Percentiles rank a stretch among this genome's conserved stretches.
Conservation (phyloP, 202 grass and related monocot species). For the Panicum hallii region DNA sequence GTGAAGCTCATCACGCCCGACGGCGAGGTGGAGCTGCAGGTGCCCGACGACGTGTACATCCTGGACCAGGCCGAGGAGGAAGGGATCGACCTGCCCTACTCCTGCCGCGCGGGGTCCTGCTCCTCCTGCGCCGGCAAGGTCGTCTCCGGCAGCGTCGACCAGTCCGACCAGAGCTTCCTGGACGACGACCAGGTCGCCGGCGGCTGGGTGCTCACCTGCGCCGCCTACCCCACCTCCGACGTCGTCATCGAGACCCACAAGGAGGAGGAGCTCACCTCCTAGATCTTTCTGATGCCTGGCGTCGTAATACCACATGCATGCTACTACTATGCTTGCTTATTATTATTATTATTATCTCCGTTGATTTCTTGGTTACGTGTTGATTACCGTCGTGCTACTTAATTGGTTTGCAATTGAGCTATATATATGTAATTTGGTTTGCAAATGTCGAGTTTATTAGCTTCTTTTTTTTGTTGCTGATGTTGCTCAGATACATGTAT, state of each 20-base stretch:
- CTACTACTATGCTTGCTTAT: too few species aligned
- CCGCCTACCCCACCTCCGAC: slow-evolving; percentile 72
- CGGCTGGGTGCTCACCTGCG: slow-evolving; percentile 84
- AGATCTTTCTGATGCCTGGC: too few species aligned
- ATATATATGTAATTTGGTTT: too few species aligned
- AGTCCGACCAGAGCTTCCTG: slow-evolving; percentile 80
- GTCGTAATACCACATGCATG: too few species aligned
- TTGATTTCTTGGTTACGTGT: too few species aligned
- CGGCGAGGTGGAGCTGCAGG: slow-evolving; percentile 61
- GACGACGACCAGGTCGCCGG: slow-evolving; percentile 60
- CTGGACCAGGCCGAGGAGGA: slow-evolving; percentile 77
- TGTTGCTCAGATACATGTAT: too few species aligned
- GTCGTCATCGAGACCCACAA: slow-evolving; percentile 98
- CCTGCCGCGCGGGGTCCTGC: slow-evolving; percentile 82
- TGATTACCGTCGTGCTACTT: too few species aligned
- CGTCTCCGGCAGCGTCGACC: slow-evolving; percentile 62
- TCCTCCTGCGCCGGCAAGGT: slow-evolving; percentile 88
- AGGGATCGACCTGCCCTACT: slow-evolving; percentile 79
- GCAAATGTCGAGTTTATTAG: too few species aligned
- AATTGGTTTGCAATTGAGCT: too few species aligned
- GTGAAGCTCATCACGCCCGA: slow-evolving; percentile 80
- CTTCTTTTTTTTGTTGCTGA: too few species aligned
- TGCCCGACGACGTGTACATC: slow-evolving; percentile 76
- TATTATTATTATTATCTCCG: too few species aligned
- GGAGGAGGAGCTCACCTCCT: slow-evolving; percentile 65